These are phyloP conservation scores for Lepidium aucheri DNA, from an alignment of 345 rosid species.

Conservation along the genomic window DNA sequence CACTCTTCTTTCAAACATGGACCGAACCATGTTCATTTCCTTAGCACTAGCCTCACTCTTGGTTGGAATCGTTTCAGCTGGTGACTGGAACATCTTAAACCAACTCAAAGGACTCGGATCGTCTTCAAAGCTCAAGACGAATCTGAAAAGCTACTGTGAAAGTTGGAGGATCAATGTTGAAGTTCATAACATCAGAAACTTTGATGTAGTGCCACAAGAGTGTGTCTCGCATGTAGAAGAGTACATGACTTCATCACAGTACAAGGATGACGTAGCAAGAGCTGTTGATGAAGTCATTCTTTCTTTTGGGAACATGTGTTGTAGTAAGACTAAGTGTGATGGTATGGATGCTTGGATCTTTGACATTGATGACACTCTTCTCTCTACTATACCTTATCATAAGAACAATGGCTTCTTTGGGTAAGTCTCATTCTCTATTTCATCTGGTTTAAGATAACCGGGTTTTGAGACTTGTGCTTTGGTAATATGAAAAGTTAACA, in stretches of 20 bases:
- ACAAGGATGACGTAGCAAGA: conserved; percentile 40
- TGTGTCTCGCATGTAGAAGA: conserved; percentile 40
- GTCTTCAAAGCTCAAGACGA: neutral
- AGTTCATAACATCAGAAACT: conserved; percentile 55
- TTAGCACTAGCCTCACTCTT: conserved; percentile 32
- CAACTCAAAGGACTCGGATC: conserved; percentile 24
- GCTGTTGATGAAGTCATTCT: conserved; percentile 45
- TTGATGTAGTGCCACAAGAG: conserved; percentile 62
- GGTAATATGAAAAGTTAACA: no score
- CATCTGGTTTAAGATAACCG: neutral
- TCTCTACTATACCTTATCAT: conserved; percentile 67
- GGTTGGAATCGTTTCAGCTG: conserved; percentile 30
- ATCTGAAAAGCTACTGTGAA: conserved; percentile 49
- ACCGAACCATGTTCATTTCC: conserved; percentile 16
- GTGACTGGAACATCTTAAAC: conserved; percentile 64
- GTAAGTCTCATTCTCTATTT: conserved; percentile 20
- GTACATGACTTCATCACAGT: conserved; percentile 68
- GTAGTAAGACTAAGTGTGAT: conserved; percentile 33
- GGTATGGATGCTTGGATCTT: conserved; percentile 75
- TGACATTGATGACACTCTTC: conserved; percentile 64
- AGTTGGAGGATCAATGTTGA: conserved; percentile 84
- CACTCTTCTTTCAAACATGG: conserved; percentile 28
- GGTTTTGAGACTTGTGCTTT: no score
- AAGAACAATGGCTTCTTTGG: conserved; percentile 52
- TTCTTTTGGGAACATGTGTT: conserved; percentile 37